A percentile compares a stretch with the other conserved stretches of the same genome.
Evolutionary conservation across 495 filamentous ascomycete species (phyloP).

Genomic region (Xeromyces bisporus): DNA sequence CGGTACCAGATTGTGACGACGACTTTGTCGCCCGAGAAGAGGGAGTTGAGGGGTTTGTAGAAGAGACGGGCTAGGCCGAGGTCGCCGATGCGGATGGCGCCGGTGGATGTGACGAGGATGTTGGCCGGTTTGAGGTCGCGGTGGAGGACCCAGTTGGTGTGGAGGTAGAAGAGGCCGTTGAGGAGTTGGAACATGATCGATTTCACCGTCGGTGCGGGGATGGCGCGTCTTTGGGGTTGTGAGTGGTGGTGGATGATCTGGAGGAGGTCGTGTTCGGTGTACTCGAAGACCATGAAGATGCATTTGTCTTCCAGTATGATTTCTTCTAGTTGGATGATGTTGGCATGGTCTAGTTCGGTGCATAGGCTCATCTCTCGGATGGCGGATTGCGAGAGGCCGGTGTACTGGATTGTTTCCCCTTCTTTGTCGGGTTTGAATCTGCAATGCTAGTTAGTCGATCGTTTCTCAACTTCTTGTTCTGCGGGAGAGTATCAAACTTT

Average conservation of each 20-base stretch:
- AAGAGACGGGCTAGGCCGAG: conserved; percentile 83
- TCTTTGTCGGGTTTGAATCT: conserved; percentile 99
- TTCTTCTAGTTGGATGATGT: conserved; percentile 82
- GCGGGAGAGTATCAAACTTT: conserved; percentile 35
- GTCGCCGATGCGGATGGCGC: conserved; percentile 87
- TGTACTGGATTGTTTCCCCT: conserved; percentile 84
- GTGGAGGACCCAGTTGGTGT: conserved; percentile 94
- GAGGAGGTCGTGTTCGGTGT: conserved; percentile 88
- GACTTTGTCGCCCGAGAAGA: conserved; percentile 93
- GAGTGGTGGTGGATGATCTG: conserved; percentile 98
- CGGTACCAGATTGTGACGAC: conserved; percentile 99
- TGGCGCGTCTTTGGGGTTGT: conserved; percentile 67
- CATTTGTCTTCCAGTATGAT: conserved; percentile 98
- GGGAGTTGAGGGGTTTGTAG: conserved; percentile 76
- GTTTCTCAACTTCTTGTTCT: conserved; percentile 1
- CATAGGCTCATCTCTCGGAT: conserved; percentile 98
- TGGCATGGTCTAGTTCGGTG: conserved; percentile 74
- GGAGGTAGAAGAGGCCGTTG: conserved; percentile 85
- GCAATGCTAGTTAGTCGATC: conserved; percentile 6
- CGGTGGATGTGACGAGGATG: conserved; percentile 87
- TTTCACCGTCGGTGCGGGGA: conserved; percentile 75
- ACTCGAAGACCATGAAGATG: conserved; percentile 99
- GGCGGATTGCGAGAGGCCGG: conserved; percentile 92
- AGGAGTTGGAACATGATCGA: conserved; percentile 89
- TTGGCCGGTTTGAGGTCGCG: conserved; percentile 96